Evolutionary conservation across 163 green algal genomes (phyloP), one percentile per base, ranked within the genome.

Genomic region (Chlorella variabilis): DNA sequence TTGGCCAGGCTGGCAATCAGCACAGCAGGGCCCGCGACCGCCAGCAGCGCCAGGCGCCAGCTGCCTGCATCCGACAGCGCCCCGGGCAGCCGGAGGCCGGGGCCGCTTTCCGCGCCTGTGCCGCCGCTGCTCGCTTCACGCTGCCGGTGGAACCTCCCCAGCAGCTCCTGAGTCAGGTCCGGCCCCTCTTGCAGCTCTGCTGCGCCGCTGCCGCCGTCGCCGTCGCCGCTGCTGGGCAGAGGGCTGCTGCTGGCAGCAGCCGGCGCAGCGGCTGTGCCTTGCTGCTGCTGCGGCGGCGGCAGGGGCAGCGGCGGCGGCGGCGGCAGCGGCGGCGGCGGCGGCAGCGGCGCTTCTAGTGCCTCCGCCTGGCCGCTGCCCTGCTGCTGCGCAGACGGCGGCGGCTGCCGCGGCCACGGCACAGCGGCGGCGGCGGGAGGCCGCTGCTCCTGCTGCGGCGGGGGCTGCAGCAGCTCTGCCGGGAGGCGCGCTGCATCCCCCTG

Each of bases 91-190:
- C 27, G 6, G 45, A 54, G 45, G 8, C 27, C 17, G 38, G 2
- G 33, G 36, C 11, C 59, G 68, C n/a, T 59, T 41, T 15, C n/a
- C 21, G 75, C 39, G 11, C 39, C 41, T 9, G 20, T 51, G 59
- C 58, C 75, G n/a, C 75, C 75, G 41, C 59, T 71, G 18, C 31
- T n/a, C 23, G 31, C 39, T n/a, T 61, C 41, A 2, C 61, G 59
- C 75, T 63, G 75, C 23, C 33, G 31, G 58, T 81, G 58, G 20
- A 73, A 48, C 75, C 73, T 58, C 59, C 73, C 58, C 75, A 81
- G 59, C 29, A 81, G 75, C 29, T 71, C 31, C 29, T 81, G 13
- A 0, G 75, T 81, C 1, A 51, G 23, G 27, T 78, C 71, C 0
- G 54, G 15, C 3, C 20, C 41, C 3, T 63, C 75, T 3, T 81